phyloP scores from a whole-genome alignment of 1,284 basidiomycete genomes.

The Veloboletus limbatus region DNA sequence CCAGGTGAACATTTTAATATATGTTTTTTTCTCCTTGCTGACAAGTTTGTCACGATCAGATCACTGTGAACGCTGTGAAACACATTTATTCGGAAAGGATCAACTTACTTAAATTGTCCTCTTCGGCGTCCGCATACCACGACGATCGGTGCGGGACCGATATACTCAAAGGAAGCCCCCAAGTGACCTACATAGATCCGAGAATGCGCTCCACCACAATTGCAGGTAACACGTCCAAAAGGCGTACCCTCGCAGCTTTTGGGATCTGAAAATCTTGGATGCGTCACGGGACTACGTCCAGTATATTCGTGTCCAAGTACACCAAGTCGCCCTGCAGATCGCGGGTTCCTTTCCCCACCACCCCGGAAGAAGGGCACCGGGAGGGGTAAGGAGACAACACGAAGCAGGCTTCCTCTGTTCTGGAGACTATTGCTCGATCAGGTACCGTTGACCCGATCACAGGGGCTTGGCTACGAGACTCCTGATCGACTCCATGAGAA shows the following conservation, averaged over 20 bases:
- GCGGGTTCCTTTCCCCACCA: slow-evolving; percentile 6
- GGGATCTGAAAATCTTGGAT: background rate
- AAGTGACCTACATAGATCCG: background rate
- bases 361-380: slow-evolving; percentile 20
- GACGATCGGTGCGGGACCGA: slow-evolving; percentile 6
- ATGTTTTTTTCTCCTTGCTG: slow-evolving; percentile 4
- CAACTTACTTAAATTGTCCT: slow-evolving; percentile 1
- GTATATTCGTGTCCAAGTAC: background rate
- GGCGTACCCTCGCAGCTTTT: background rate
- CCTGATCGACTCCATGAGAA: slow-evolving; percentile 14
- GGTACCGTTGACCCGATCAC: background rate
- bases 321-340: background rate
- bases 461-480: slow-evolving; percentile 40
- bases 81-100: background rate
- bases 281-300: slow-evolving; percentile 6
- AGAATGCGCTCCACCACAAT: slow-evolving; percentile 1
- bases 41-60: background rate
- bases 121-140: background rate
- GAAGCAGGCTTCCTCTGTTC: slow-evolving; percentile 30
- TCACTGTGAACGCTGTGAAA: background rate
- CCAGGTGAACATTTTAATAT: background rate
- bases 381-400: slow-evolving; percentile 39
- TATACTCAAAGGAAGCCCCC: too few relatives aligned
- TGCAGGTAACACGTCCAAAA: background rate
- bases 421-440: slow-evolving; percentile 3